Base-by-base conservation (phyloP, 2,329 filamentous ascomycete genomes). In the Cordyceps javanica region DNA sequence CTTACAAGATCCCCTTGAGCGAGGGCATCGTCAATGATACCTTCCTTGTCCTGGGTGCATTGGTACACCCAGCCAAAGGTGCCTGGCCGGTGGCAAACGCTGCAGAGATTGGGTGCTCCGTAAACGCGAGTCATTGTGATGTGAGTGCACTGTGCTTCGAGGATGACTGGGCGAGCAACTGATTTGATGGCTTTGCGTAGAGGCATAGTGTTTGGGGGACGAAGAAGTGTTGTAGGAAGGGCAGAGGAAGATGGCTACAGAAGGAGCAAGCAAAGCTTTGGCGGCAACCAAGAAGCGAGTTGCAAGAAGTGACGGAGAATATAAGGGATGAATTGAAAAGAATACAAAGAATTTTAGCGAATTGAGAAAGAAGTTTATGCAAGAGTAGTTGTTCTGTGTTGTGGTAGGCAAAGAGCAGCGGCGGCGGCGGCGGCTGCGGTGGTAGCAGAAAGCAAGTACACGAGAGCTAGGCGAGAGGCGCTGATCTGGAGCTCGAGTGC, bases 11-110 rank as follows among this genome's bases (percentile, higher is more conserved):
- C 62, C 59, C 67, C 61, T 56, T 64, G 60, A 14, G 60, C 63
- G 36, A 65, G 60, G 7, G 64, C 62, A 41, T 67, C 63, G 55
- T 72, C 72, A 25, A 71, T 68, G 48, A 72, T 63, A 50, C 75
- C 71, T 30, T 82, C 76, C 11, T 73, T 74, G 64, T 91, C 88
- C 67, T 89, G 82, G 13, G 78, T 81, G 69, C 90, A 94, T 59
- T 80, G 77, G 69, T 90, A 94, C 23, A 94, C 72, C 82, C 87
- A 94, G 26, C 88, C 88, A 55, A 86, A 76, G 16, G 77, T 71
- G 0, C 86, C 81, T 1, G 70, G 69, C 41, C 73, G 72, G 39
- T 73, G 73, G 64, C 90, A 94, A 25, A 77, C 66, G 8, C 77
- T 71, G 71, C 90, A 94, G 19, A 69, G 66, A 48, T 75, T 69